These are phyloP conservation scores for Wickerhamiella kurtzmanii DNA, from an alignment of 805 yeast genomes.

Conservation along the genomic window DNA sequence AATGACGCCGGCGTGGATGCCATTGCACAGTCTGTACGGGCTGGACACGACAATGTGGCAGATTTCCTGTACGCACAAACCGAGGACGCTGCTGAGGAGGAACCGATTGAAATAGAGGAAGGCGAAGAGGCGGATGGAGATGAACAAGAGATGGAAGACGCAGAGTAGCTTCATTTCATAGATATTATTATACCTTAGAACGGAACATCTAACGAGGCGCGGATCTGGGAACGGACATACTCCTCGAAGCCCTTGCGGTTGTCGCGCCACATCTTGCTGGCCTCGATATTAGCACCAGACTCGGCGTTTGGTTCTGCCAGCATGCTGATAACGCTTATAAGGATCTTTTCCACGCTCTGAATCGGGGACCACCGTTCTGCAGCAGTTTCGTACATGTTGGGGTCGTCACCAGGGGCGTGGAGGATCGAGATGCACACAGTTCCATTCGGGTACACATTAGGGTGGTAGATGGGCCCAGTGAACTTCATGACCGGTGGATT, in stretches of 20 bases:
- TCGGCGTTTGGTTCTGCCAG: slow-evolving; percentile 89
- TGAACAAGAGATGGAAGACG: neutral
- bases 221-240: slow-evolving; percentile 54
- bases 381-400: slow-evolving; percentile 86
- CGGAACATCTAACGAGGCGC: slow-evolving; percentile 46
- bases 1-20: slow-evolving; percentile 70
- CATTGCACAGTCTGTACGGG: slow-evolving; percentile 78
- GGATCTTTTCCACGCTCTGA: slow-evolving; percentile 92
- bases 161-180: neutral
- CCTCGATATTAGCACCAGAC: slow-evolving; percentile 82
- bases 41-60: slow-evolving; percentile 61
- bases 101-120: neutral
- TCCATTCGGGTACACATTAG: slow-evolving; percentile 87
- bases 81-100: slow-evolving; percentile 20
- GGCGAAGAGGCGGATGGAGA: neutral
- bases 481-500: slow-evolving; percentile 67
- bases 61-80: slow-evolving; percentile 61
- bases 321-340: slow-evolving; percentile 88
- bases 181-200: no score
- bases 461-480: slow-evolving; percentile 77
- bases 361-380: slow-evolving; percentile 98
- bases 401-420: slow-evolving; percentile 96
- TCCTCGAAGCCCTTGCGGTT: slow-evolving; percentile 52
- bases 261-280: slow-evolving; percentile 83
- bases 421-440: slow-evolving; percentile 90